Evolutionary conservation across 108 stramenopile genomes (phyloP), one percentile per base, ranked within the genome.

Genomic region (Stephanodiscus triporus): DNA sequence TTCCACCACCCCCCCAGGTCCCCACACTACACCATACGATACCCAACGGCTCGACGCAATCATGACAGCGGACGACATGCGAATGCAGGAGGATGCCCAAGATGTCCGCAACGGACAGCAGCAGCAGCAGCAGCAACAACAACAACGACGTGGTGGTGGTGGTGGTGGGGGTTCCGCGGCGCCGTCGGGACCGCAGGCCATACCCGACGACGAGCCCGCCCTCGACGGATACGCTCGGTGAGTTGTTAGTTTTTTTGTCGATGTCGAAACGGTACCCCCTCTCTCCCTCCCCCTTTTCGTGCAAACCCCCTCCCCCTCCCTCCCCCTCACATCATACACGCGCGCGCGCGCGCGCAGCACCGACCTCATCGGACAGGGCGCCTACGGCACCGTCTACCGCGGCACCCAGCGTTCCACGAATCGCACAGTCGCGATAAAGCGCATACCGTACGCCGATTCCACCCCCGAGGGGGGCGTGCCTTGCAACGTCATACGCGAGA

Each of bases 351-450:
- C 14, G 1, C 17, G 11, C 56, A 57, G 97, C 60, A 89, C 97
- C 50, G 98, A 97, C 37, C 92, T 98, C 75, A 97, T 99, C 48
- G 99, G 99, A 20, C 98, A 99, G 80, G 99, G 99, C 49, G 98
- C 99, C 2, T 99, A 99, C 64, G 99, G 99, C 14, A 95, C 98
- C 50, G 98, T 99, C 34, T 99, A 98, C 87, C 96, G 97, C 63
- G 98, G 98, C 38, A 92, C 76, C 24, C 96, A 98, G 63, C 73
- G 86, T 55, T 81, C 87, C 32, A 88, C 88, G 17, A 88, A 87
- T 26, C 87, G 89, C 56, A 85, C 84, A 45, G 93, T 95, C 0
- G 96, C 96, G 9, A 95, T 97, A 56, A 97, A 97, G 77, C 84
- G 92, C 38, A 94, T 97, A 72, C 91, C 91, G 16, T 91, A 94